Evolutionary conservation across 2,329 filamentous ascomycete species (phyloP).

Genomic region (Aspergillus udagawae): DNA sequence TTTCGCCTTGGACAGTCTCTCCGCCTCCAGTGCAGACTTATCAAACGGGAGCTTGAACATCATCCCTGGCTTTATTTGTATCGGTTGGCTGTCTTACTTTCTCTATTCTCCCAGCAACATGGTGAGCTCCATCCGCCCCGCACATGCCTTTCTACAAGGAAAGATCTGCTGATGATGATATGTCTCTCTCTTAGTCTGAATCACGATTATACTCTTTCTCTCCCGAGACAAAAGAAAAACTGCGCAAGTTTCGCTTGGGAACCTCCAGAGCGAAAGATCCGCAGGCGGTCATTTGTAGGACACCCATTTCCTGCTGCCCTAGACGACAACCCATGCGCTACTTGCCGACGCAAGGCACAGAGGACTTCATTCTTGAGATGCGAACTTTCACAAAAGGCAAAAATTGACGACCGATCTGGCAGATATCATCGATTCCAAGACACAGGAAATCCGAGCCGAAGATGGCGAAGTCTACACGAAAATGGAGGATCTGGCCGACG

Average conservation of each 20-base stretch:
- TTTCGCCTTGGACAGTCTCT: background rate
- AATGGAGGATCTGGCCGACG: constrained; percentile 76
- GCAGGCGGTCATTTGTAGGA: constrained; percentile 91
- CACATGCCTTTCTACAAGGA: background rate
- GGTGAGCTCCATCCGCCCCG: constrained; percentile 16
- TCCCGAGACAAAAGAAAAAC: constrained; percentile 78
- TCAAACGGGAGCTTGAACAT: background rate
- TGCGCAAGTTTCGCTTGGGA: constrained; percentile 89
- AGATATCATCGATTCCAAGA: constrained; percentile 90
- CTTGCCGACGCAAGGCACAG: background rate
- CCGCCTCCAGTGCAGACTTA: background rate
- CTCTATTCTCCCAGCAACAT: constrained; percentile 5
- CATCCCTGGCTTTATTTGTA: background rate
- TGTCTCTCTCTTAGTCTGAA: constrained; percentile 59
- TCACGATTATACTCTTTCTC: constrained; percentile 90
- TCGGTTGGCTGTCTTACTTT: background rate
- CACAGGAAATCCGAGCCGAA: constrained; percentile 81
- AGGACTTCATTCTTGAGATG: background rate
- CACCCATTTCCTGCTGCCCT: constrained; percentile 4
- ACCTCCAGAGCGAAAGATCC: constrained; percentile 83
- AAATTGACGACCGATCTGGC: constrained; percentile 26
- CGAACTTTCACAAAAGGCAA: background rate
- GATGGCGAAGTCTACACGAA: constrained; percentile 77
- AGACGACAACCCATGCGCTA: background rate
- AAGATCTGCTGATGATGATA: constrained; percentile 1